Base-by-base conservation (phyloP, 306 rosid genomes). In the Pachyrhizus erosus region DNA sequence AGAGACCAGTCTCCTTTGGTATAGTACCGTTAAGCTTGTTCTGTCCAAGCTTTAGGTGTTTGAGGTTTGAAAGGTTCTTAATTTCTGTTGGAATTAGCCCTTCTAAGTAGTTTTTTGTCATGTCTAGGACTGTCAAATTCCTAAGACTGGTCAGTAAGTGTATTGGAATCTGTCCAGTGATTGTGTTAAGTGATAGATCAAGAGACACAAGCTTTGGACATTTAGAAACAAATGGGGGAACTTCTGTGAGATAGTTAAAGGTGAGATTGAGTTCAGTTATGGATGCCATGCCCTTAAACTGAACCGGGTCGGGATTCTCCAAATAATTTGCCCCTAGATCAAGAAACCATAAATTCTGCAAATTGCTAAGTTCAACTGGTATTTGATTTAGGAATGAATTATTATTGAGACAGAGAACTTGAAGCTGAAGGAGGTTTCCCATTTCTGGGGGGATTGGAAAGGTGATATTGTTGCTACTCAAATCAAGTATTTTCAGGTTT, bases 321-420 rank as follows among this genome's bases (percentile, higher is more conserved):
- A 82, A 65, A 52, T 49, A 75, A 42, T 82, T 82, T 5, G 39
- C 85, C 17, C 70, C 70, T 9, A 82, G 31, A 39, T 82, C 76
- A 33, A 82, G 85, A 74, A 82, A 54, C 80, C 80, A 14, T 17
- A 82, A 14, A 33, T 82, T 82, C 69, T 82, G 85, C 75, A 82
- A 21, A 65, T 82, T 82, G 43, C 85, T 62, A 33, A 82, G 85
- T 48, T 80, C 66, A 72, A 15, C 64, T 80, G 84, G 84, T 34
- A 80, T 72, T n/a, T 80, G 78, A 13, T 80, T 17, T 24, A 72
- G 10, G 31, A 80, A 9, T 9, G 84, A 80, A 17, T 80, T 80
- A 64, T 80, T 72, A 31, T 45, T 31, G 49, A 80, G 79, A 24
- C 0, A 1, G 43, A 80, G 84, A 46, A 74, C 70, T 45, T 73